These are phyloP conservation scores for Stephania yunnanensis DNA, from an alignment of 164 flowering plant genomes.

Conservation along the genomic window DNA sequence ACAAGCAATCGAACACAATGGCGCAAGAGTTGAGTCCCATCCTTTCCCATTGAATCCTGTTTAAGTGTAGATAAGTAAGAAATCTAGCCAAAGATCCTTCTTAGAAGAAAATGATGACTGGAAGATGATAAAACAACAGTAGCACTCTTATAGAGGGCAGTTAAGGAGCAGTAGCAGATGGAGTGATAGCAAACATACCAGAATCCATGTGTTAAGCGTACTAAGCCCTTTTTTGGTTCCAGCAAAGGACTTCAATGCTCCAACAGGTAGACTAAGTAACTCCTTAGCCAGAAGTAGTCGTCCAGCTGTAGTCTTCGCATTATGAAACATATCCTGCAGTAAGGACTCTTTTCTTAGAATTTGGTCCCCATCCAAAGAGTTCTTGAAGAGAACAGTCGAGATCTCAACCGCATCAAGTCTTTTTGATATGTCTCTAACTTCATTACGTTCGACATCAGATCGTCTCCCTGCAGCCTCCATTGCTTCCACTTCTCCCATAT, in stretches of 20 bases:
- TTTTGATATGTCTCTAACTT: constrained; percentile 72
- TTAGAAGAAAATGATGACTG: neutral
- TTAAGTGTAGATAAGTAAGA: constrained; percentile 4
- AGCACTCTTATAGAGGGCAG: neutral
- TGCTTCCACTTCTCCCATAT: constrained; percentile 78
- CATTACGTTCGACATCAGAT: constrained; percentile 67
- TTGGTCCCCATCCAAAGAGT: constrained; percentile 48
- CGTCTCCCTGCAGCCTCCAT: constrained; percentile 77
- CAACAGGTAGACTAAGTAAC: constrained; percentile 70
- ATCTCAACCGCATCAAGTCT: constrained; percentile 82
- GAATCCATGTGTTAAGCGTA: constrained; percentile 86
- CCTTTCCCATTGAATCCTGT: constrained; percentile 99
- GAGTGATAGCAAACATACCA: constrained; percentile 38
- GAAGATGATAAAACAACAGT: neutral
- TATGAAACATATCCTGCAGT: constrained; percentile 71
- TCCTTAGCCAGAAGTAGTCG: constrained; percentile 82
- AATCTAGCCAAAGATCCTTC: neutral
- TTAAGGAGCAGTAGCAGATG: neutral
- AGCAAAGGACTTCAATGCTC: constrained; percentile 73
- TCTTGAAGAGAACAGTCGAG: constrained; percentile 53
- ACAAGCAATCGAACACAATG: constrained; percentile 97
- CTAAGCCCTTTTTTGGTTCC: constrained; percentile 85
- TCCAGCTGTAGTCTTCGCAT: constrained; percentile 76
- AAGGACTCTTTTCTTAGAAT: constrained; percentile 54
- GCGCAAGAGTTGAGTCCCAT: constrained; percentile 95